Evolutionary conservation across 495 filamentous ascomycete species (phyloP), one percentile per base, ranked within the genome.

Genomic region (Penicillium alfredii): DNA sequence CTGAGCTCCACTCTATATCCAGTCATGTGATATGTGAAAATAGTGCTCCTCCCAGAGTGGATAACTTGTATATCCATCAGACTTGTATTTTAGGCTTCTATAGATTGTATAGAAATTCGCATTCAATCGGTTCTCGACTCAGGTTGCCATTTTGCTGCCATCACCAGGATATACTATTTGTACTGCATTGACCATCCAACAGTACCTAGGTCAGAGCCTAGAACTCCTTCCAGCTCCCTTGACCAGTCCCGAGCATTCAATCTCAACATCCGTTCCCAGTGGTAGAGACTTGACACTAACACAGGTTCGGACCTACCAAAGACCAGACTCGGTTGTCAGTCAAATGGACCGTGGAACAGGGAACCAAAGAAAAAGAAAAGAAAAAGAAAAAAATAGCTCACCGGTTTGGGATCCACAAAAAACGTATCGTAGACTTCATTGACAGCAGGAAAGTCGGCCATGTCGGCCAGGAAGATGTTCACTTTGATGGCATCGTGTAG

Each of bases 381-480:
- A 24, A 8, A 40, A 30, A 21, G 25, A n/a, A n/a, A n/a, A 15
- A 6, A 14, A 28, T 4, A 25, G 53, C 58, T 30, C 41, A 64
- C 60, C 13, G 77, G 77, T 60, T 76, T 79, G 0, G 73, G 69
- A 35, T 70, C 60, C 38, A 50, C 53, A 38, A 80, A 77, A 33
- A 72, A 68, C 30, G 66, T 60, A 28, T 69, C 68, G 41, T 78
- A 81, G 2, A 71, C 70, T 37, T 68, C 64, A 41, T 78, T 84
- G 60, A 86, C 76, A 24, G 75, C 73, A 3, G 60, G 57, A 36
- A 84, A 88, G 53, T 84, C 73, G 26, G 69, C 71, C 81, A 86
- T 85, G 39, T 72, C 75, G 1, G 74, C 72, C 18, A 86, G 59
- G 60, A 82, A 88, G 42, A 86, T 75, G 38, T 77, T 82, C 49